A percentile compares a stretch with the other conserved stretches of the same genome.
phyloP scores from a whole-genome alignment of 495 filamentous ascomycete genomes.

The Venustampulla echinocandica region DNA sequence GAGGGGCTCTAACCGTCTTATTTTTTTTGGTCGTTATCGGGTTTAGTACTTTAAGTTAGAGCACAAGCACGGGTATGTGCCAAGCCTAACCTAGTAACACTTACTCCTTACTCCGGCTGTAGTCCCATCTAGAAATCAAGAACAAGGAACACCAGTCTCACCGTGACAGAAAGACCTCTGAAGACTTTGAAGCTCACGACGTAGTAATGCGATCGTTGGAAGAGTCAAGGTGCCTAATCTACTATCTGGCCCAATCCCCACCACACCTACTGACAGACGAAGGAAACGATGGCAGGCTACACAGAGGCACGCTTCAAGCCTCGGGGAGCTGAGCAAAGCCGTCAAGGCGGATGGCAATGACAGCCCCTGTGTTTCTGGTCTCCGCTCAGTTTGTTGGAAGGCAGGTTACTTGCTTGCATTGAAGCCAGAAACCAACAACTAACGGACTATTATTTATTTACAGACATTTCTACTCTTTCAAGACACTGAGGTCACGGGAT shows the following conservation, averaged over 20 bases:
- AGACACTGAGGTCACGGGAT: conserved; percentile 54
- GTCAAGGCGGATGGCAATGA: conserved; percentile 47
- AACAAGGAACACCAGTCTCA: no score
- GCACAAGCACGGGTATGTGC: no score
- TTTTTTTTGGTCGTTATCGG: no score
- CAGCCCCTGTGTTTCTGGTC: conserved; percentile 59
- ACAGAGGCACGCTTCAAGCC: conserved; percentile 47
- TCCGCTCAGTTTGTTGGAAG: conserved; percentile 93
- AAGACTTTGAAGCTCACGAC: neutral
- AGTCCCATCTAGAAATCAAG: no score
- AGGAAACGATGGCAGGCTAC: conserved; percentile 58
- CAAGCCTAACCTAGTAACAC: no score
- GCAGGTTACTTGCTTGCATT: conserved; percentile 33
- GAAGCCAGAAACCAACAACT: neutral
- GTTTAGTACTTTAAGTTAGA: no score
- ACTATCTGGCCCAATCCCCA: neutral
- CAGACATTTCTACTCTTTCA: conserved; percentile 79
- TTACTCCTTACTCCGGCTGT: no score
- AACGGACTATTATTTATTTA: conserved; percentile 5
- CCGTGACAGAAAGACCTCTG: no score
- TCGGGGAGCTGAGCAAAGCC: conserved; percentile 56
- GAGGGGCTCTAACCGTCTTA: no score
- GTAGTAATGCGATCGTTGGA: conserved; percentile 53
- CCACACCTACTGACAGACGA: conserved; percentile 4
- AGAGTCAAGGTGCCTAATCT: conserved; percentile 46